Evolutionary conservation across 208 protist species (phyloP).

Genomic region (Leishmania lainsoni): DNA sequence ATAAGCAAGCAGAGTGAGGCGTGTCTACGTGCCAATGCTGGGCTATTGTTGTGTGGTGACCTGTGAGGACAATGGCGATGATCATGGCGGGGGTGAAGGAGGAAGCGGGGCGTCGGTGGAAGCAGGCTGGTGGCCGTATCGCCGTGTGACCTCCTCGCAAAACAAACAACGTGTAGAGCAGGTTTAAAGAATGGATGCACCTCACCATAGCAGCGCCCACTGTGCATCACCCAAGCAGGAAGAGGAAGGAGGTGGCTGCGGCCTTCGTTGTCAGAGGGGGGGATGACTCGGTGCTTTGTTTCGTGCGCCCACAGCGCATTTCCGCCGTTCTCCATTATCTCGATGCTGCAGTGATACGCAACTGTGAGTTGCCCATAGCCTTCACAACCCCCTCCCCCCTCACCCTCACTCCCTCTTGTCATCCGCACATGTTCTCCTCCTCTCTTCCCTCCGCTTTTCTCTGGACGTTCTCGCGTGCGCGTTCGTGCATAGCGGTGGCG

Average conservation of each 20-base stretch:
- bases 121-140: not conserved
- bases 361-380: not conserved
- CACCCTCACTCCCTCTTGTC: not conserved
- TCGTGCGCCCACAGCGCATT: not conserved
- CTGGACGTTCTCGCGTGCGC: not conserved
- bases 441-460: not conserved
- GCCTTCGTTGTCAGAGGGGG: not conserved
- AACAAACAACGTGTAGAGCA: not conserved
- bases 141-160: not conserved
- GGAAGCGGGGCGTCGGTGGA: no score
- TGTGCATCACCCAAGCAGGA: not conserved
- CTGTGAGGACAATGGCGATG: not conserved
- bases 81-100: not conserved
- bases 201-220: not conserved
- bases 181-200: not conserved
- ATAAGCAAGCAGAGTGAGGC: not conserved
- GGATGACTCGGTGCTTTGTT: not conserved
- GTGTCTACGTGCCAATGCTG: not conserved
- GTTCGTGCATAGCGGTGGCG: not conserved
- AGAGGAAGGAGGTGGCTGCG: not conserved
- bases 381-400: not conserved
- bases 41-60: not conserved
- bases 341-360: not conserved
- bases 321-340: not conserved
- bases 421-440: not conserved